phyloP scores from a whole-genome alignment of 345 rosid genomes.

The Eucalyptus pauciflora region DNA sequence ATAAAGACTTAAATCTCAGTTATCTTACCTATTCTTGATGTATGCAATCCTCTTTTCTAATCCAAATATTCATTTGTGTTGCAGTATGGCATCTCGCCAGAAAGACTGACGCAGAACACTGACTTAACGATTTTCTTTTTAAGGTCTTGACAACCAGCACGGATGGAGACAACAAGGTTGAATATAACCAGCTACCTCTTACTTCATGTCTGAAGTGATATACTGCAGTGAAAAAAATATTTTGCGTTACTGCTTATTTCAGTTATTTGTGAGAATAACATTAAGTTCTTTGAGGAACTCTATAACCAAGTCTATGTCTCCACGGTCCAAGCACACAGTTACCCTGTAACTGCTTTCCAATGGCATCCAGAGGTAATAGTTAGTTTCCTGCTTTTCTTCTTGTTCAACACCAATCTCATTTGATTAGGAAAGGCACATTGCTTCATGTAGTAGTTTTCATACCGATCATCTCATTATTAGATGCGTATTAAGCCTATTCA shows the following conservation, averaged over 20 bases:
- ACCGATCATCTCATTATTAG: background rate
- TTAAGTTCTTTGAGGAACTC: background rate
- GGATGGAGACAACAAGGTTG: slow-evolving; percentile 62
- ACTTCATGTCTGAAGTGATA: background rate
- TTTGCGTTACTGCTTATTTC: background rate
- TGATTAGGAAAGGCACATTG: background rate
- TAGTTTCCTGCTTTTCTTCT: background rate
- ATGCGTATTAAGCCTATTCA: background rate
- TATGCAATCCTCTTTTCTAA: background rate
- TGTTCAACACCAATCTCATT: background rate
- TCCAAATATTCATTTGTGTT: background rate
- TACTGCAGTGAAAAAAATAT: background rate
- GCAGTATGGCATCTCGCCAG: slow-evolving; percentile 80
- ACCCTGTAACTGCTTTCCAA: slow-evolving; percentile 87
- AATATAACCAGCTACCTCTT: background rate
- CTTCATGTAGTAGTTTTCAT: background rate
- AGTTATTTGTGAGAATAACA: background rate
- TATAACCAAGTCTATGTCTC: slow-evolving; percentile 68
- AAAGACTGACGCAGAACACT: slow-evolving; percentile 17
- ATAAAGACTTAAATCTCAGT: background rate
- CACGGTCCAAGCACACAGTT: slow-evolving; percentile 57
- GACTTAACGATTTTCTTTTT: slow-evolving; percentile 60
- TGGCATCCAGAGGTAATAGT: slow-evolving; percentile 89
- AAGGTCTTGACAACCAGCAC: slow-evolving; percentile 59
- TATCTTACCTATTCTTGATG: background rate